Evolutionary conservation across 148 eudicot genomes (phyloP).

Genomic region (Rhododendron kiyosumense): DNA sequence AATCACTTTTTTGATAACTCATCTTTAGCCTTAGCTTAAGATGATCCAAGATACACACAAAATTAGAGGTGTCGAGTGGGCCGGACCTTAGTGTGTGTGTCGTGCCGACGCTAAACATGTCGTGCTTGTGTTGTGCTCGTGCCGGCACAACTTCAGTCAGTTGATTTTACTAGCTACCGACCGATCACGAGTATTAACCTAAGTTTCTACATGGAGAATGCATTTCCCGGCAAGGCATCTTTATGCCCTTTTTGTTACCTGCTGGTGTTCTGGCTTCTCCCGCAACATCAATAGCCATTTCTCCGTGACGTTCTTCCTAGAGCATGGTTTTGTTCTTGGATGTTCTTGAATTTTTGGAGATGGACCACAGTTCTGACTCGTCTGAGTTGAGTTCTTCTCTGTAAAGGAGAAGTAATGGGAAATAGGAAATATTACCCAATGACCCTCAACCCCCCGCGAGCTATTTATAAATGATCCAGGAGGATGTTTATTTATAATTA

Average conservation of each 20-base stretch:
- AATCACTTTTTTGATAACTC: too few species aligned
- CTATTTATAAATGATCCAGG: neutral
- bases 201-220: too few species aligned
- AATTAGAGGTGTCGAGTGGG: too few species aligned
- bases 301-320: neutral
- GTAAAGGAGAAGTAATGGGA: too few species aligned
- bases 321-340: neutral
- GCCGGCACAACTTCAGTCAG: too few species aligned
- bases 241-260: neutral
- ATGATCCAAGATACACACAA: too few species aligned
- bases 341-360: neutral
- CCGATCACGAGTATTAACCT: too few species aligned
- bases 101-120: too few species aligned
- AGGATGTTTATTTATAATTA: neutral
- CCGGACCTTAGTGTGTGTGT: too few species aligned
- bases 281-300: neutral
- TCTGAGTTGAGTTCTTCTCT: neutral
- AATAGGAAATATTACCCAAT: neutral
- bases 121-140: too few species aligned
- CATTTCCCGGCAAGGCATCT: neutral
- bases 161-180: too few species aligned
- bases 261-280: neutral
- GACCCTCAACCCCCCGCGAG: neutral
- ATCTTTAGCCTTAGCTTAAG: too few species aligned
- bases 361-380: neutral